Base-by-base conservation (phyloP, 805 yeast species). In the Metschnikowia vanudenii region DNA sequence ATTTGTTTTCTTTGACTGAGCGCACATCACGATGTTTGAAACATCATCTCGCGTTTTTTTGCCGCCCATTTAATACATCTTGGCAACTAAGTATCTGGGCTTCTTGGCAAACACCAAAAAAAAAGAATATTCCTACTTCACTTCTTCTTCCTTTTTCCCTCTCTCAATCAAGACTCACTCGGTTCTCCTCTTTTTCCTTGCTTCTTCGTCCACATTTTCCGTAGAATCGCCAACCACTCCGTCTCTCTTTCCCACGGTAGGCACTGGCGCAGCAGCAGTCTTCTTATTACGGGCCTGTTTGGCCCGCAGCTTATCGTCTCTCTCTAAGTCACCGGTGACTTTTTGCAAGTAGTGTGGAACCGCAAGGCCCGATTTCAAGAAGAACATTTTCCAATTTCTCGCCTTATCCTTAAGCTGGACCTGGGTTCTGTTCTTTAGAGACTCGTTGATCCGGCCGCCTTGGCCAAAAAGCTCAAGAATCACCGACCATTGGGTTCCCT, bases 321-420 rank as follows among this genome's bases (percentile, higher is more conserved):
- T 68, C 37, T 82, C 88, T 37, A 82, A 59, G 53, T 84, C 96
- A 38, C 98, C 98, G 1, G 98, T 92, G 17, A 92, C 98, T 52
- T 85, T 82, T 44, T 73, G 73, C 49, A 94, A 69, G 58, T 88
- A 91, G 2, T 77, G 82, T 0, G 99, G 99, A 2, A 92, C 79
- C 9, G 86, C 85, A 31, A 82, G 65, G 1, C 86, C 87, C 42
- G 82, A 78, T 59, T 89, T 87, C 48, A 90, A 69, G 62, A 85
- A 89, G 54, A 84, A 83, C 79, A 91, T 79, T 63, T 94, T 94
- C 89, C 97, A 86, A 62, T 94, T 94, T 54, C 99, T 78, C 0
- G 98, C 98, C 63, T 94, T 94, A 63, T 94, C 99, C 64, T 94
- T 94, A 48, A 94, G 74, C 62, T 94, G 99, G 14, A 92, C 88